phyloP scores from a whole-genome alignment of 805 yeast species.

The Ogataea nitratoaversa region DNA sequence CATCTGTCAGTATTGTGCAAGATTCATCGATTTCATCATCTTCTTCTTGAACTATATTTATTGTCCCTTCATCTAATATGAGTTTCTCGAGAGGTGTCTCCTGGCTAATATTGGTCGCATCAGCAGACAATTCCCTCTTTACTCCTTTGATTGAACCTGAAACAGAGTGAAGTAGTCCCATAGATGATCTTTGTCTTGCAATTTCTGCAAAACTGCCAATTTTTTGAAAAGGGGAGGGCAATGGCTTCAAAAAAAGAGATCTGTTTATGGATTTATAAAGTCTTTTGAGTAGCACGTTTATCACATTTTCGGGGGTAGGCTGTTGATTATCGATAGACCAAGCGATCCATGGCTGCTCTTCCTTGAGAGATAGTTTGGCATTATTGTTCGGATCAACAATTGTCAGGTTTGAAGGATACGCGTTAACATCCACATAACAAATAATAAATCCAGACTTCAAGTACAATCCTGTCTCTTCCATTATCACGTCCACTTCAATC shows the following conservation, averaged over 20 bases:
- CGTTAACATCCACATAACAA: constrained; percentile 33
- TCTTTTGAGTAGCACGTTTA: constrained; percentile 43
- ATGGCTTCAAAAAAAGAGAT: constrained; percentile 14
- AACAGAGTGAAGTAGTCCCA: not conserved
- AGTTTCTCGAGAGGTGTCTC: not conserved
- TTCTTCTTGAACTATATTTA: not conserved
- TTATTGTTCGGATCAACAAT: constrained; percentile 4
- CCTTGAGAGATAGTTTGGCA: constrained; percentile 2
- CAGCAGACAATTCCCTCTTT: not conserved
- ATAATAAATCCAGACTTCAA: constrained; percentile 48
- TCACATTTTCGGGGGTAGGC: constrained; percentile 33
- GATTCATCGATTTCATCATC: not conserved
- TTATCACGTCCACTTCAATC: constrained; percentile 37
- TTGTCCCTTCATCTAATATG: not conserved
- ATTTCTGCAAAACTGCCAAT: constrained; percentile 29
- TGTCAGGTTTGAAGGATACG: constrained; percentile 19
- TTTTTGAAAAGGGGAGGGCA: constrained; percentile 19
- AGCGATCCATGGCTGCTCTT: constrained; percentile 25
- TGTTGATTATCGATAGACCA: constrained; percentile 31
- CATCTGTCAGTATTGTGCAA: not conserved
- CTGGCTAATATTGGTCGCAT: not conserved
- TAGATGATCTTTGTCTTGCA: constrained; percentile 9
- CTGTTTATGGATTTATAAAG: constrained; percentile 42
- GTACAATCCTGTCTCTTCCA: constrained; percentile 56
- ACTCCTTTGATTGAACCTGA: not conserved